Evolutionary conservation across 2,329 filamentous ascomycete species (phyloP).

Genomic region (Epicoccum nigrum): DNA sequence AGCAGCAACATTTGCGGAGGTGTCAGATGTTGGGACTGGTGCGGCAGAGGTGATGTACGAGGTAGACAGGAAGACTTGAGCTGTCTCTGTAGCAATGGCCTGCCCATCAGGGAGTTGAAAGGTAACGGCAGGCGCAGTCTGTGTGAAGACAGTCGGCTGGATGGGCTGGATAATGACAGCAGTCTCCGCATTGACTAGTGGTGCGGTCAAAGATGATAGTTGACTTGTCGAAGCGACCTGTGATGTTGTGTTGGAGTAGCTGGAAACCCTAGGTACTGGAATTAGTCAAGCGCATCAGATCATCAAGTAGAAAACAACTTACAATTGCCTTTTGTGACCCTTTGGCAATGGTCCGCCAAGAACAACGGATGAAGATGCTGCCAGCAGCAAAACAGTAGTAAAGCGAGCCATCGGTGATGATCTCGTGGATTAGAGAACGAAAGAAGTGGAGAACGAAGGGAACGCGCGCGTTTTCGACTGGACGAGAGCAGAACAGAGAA

Average conservation of each 20-base stretch:
- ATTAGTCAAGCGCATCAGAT: background rate
- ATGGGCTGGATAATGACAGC: constrained; percentile 44
- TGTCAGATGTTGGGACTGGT: constrained; percentile 16
- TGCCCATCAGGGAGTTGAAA: constrained; percentile 40
- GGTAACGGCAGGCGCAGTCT: constrained; percentile 37
- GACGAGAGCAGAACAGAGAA: constrained; percentile 29
- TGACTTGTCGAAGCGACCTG: background rate
- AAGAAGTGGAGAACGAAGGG: constrained; percentile 21
- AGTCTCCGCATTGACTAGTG: constrained; percentile 37
- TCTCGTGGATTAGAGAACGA: constrained; percentile 25
- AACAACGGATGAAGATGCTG: constrained; percentile 39
- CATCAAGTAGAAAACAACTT: constrained; percentile 19
- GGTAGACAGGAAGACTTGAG: constrained; percentile 39
- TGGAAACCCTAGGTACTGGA: constrained; percentile 30
- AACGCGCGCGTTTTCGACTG: constrained; percentile 28
- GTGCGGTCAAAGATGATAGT: constrained; percentile 12
- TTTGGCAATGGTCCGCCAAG: constrained; percentile 44
- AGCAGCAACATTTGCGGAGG: constrained; percentile 5
- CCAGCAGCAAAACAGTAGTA: constrained; percentile 44
- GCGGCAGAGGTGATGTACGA: constrained; percentile 36
- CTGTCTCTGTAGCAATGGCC: constrained; percentile 39
- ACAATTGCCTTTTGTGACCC: constrained; percentile 36
- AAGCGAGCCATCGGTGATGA: constrained; percentile 36
- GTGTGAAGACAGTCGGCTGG: constrained; percentile 35
- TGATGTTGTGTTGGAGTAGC: constrained; percentile 36